Evolutionary conservation across 1,139 yeast genomes (phyloP).

Genomic region (Candida frijolesensis): DNA sequence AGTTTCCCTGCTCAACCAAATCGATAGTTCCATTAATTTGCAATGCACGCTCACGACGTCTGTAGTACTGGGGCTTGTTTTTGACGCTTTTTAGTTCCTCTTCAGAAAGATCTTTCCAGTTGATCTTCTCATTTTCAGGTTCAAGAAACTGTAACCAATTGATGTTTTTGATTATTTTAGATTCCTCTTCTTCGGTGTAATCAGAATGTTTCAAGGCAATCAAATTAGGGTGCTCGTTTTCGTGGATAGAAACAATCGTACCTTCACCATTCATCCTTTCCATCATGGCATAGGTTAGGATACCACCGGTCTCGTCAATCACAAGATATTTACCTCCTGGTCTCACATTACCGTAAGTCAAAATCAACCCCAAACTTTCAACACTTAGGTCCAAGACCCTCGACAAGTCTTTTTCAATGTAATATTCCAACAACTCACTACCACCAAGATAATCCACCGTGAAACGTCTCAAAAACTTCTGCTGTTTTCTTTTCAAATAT

Average conservation of each 20-base stretch:
- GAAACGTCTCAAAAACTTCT: constrained; percentile 84
- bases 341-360: constrained; percentile 77
- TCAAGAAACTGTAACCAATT: constrained; percentile 80
- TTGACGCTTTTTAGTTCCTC: constrained; percentile 60
- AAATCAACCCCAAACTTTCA: constrained; percentile 75
- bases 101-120: constrained; percentile 50
- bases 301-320: constrained; percentile 90
- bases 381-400: constrained; percentile 81
- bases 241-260: constrained; percentile 75
- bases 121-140: constrained; percentile 65
- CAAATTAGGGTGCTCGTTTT: constrained; percentile 87
- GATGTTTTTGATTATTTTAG: constrained; percentile 62
- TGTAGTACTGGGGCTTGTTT: constrained; percentile 67
- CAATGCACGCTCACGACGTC: constrained; percentile 61
- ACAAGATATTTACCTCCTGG: constrained; percentile 90
- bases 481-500: constrained; percentile 87
- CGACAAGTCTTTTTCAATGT: constrained; percentile 70
- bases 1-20: constrained; percentile 51
- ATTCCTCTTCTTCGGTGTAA: constrained; percentile 51
- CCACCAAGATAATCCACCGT: constrained; percentile 80
- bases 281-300: constrained; percentile 77
- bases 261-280: constrained; percentile 92
- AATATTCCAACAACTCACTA: constrained; percentile 72
- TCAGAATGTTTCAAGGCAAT: constrained; percentile 70
- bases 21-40: constrained; percentile 58